Evolutionary conservation across 2,329 filamentous ascomycete species (phyloP), one percentile per base, ranked within the genome.

Genomic region (Rhinocladiella mackenziei): DNA sequence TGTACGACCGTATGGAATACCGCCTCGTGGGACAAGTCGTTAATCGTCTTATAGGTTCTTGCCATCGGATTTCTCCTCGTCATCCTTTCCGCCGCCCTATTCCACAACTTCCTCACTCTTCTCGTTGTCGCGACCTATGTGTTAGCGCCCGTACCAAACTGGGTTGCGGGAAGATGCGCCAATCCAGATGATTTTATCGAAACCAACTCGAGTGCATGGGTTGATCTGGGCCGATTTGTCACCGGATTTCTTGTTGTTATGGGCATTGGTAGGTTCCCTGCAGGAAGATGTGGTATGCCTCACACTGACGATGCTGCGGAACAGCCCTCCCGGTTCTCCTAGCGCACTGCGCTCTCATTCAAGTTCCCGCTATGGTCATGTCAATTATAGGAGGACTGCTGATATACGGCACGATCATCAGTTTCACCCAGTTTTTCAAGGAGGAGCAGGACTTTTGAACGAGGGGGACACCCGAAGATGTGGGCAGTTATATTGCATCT

Each of bases 41-140:
- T 56, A 22, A 56, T 39, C 15, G 34, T 43, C 28, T 30, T 39
- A 32, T 53, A 86, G 83, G 76, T 98, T 65, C 88, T 98, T 56
- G 92, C 92, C 59, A 92, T 98, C 61, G 92, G 92, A 60, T 98
- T 98, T 73, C 86, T 98, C 60, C 88, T 98, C 58, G 92, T 97
- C 58, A 98, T 98, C 69, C 86, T 98, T 60, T 96, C 89, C 53
- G 94, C 89, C 65, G 92, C 92, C 38, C 81, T 98, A 57, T 98
- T 85, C 78, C 79, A 91, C 65, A 87, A 88, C 69, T 98, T 94
- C 79, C 87, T 92, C 60, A 89, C 92, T 43, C 81, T 98, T 54
- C 80, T 97, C 54, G 92, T 98, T 58, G 92, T 98, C 53, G 91
- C 83, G 58, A 97, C 91, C 59, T 98, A 96, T 73, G 80, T 96